A percentile compares a stretch with the other conserved stretches of the same genome.
Evolutionary conservation across 345 rosid species (phyloP).

Genomic region (Clausena lansium): DNA sequence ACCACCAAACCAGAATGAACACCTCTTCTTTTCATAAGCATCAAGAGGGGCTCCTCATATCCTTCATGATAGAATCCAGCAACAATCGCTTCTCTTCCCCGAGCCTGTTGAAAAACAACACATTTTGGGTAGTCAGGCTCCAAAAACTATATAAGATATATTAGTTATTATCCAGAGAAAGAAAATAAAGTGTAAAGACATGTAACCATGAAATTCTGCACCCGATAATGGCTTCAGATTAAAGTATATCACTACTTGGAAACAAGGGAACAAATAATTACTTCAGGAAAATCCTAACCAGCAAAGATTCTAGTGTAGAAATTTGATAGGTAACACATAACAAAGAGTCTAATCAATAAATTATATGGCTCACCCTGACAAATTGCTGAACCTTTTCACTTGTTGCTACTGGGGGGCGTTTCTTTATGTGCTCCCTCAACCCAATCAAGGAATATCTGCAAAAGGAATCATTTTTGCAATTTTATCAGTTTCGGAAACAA

Average conservation of each 20-base stretch:
- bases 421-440: conserved; percentile 95
- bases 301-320: background rate
- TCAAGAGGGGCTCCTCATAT: conserved; percentile 87
- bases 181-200: background rate
- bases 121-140: conserved; percentile 5
- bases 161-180: background rate
- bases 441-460: conserved; percentile 71
- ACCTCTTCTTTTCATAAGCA: conserved; percentile 99
- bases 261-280: background rate
- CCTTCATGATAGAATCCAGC: conserved; percentile 96
- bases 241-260: background rate
- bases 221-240: conserved; percentile 1
- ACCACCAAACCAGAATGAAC: conserved; percentile 89
- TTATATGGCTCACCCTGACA: conserved; percentile 69
- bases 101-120: conserved; percentile 54
- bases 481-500: background rate
- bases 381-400: conserved; percentile 91
- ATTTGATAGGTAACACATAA: background rate
- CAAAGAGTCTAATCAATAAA: background rate
- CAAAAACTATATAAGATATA: background rate
- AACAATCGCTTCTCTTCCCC: conserved; percentile 83
- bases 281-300: background rate
- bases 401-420: conserved; percentile 94
- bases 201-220: background rate
- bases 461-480: background rate